Percentiles rank a stretch among this genome's conserved stretches.
Conservation (phyloP, 164 flowering plant genomes). For the Tinospora cordifolia region DNA sequence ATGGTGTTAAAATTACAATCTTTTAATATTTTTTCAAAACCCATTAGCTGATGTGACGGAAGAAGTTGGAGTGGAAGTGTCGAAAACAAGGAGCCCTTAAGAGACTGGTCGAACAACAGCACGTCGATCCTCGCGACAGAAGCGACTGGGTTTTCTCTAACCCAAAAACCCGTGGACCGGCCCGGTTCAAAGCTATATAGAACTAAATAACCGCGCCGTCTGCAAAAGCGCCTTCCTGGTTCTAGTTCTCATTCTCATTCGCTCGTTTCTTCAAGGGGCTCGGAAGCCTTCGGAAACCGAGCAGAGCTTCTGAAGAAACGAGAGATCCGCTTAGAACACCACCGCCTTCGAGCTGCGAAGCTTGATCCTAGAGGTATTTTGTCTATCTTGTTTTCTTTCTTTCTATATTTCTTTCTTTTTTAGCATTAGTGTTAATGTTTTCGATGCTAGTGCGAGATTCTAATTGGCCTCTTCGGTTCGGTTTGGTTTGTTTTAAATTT, state of each 20-base stretch:
- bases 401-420: not conserved
- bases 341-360: not conserved
- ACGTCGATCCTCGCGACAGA: not conserved
- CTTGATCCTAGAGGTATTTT: not conserved
- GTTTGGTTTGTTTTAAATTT: too few relatives aligned
- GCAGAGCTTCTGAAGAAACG: constrained; percentile 10
- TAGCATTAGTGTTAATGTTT: too few relatives aligned
- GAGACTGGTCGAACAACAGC: not conserved
- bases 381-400: not conserved
- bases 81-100: too few relatives aligned
- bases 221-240: not conserved
- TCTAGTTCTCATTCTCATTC: not conserved
- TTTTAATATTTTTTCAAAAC: too few relatives aligned
- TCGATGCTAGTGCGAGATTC: too few relatives aligned
- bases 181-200: not conserved
- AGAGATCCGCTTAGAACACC: not conserved
- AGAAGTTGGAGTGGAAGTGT: too few relatives aligned
- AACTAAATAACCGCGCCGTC: not conserved
- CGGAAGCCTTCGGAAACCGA: not conserved
- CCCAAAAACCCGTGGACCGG: not conserved
- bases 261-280: constrained; percentile 10
- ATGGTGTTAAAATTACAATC: too few relatives aligned
- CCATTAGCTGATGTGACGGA: too few relatives aligned
- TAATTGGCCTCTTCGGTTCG: too few relatives aligned
- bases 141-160: constrained; percentile 7